Percentiles rank a stretch among this genome's conserved stretches.
phyloP scores from a whole-genome alignment of 2,329 filamentous ascomycete species.

The Fusarium papillatum region DNA sequence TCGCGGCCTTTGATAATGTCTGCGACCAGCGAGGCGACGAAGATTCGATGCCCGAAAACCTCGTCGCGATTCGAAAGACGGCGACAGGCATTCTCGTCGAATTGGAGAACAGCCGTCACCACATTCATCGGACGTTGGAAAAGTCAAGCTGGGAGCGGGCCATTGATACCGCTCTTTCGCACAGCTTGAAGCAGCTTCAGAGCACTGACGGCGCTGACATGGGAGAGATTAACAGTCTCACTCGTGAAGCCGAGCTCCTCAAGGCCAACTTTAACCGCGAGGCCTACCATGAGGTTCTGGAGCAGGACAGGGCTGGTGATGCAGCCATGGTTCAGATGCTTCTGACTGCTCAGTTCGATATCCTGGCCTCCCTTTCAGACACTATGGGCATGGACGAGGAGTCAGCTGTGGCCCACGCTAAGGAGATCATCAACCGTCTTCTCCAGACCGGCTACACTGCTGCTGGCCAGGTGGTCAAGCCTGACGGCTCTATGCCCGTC shows the following conservation, averaged over 20 bases:
- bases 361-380: constrained; percentile 84
- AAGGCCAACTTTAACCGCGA: constrained; percentile 88
- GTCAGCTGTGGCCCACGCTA: constrained; percentile 85
- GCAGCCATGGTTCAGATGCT: constrained; percentile 84
- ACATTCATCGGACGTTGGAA: constrained; percentile 87
- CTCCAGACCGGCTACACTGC: constrained; percentile 82
- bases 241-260: constrained; percentile 87
- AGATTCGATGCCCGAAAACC: constrained; percentile 75
- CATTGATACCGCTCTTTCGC: constrained; percentile 89
- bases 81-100: constrained; percentile 91
- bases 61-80: constrained; percentile 85
- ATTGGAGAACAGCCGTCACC: constrained; percentile 89
- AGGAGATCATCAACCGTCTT: constrained; percentile 81
- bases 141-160: constrained; percentile 89
- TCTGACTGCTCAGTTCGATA: constrained; percentile 92
- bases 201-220: constrained; percentile 63
- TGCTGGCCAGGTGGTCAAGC: constrained; percentile 88
- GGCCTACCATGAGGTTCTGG: constrained; percentile 80
- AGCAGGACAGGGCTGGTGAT: constrained; percentile 88
- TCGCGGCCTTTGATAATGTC: constrained; percentile 89
- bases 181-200: constrained; percentile 84
- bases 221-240: constrained; percentile 77
- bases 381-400: constrained; percentile 87
- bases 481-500: constrained; percentile 77
- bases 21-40: constrained; percentile 71